Percentiles rank a stretch among this genome's conserved stretches.
phyloP scores from a whole-genome alignment of 2,329 filamentous ascomycete genomes.

The Colletotrichum sp. region DNA sequence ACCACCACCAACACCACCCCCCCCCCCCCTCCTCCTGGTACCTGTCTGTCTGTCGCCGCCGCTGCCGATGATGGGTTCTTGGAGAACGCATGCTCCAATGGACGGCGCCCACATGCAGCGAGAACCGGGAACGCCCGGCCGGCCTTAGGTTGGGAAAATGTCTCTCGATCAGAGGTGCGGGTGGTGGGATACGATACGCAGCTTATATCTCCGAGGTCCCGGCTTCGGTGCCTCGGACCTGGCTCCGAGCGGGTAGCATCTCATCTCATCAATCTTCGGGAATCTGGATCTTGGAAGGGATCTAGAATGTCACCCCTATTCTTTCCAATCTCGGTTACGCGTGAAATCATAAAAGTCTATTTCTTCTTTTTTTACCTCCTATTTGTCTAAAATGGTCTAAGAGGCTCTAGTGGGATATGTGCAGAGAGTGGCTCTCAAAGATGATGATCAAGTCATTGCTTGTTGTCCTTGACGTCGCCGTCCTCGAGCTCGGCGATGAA shows the following conservation, averaged over 20 bases:
- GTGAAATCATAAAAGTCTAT: constrained; percentile 10
- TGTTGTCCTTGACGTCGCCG: constrained; percentile 20
- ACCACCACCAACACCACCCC: no score
- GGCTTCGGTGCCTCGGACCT: constrained; percentile 5
- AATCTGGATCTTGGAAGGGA: neutral
- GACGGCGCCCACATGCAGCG: neutral
- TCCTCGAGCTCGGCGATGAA: constrained; percentile 81
- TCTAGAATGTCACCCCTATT: neutral
- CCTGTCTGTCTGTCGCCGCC: neutral
- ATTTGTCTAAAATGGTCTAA: neutral
- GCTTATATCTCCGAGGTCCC: neutral
- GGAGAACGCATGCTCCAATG: neutral
- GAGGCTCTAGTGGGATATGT: neutral
- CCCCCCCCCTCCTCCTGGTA: neutral
- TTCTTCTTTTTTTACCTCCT: neutral
- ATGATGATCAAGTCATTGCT: constrained; percentile 21
- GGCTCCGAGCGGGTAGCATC: neutral
- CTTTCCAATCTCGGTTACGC: neutral
- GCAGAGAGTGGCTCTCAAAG: constrained; percentile 4
- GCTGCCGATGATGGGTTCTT: neutral
- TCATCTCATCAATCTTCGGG: neutral
- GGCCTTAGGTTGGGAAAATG: neutral
- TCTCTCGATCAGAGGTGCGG: neutral
- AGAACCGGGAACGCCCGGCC: neutral
- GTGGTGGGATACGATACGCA: neutral